phyloP scores from a whole-genome alignment of 2,329 filamentous ascomycete genomes.

The Aphanocladium album region DNA sequence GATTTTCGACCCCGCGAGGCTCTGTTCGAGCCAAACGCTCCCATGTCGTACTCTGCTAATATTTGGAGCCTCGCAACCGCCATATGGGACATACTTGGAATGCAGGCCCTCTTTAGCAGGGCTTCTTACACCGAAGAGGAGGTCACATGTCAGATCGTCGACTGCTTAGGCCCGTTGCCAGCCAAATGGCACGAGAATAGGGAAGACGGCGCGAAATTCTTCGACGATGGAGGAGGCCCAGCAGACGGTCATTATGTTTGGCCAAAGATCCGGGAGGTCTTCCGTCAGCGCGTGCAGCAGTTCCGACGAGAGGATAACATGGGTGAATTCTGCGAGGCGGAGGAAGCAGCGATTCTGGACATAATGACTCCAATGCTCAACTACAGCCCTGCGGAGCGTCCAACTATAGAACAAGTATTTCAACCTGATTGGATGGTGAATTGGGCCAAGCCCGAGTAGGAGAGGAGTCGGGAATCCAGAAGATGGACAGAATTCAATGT shows the following conservation, averaged over 20 bases:
- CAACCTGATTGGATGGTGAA: slow-evolving; percentile 15
- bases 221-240: slow-evolving; percentile 1
- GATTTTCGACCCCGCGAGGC: background rate
- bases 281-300: slow-evolving; percentile 11
- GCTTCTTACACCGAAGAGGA: background rate
- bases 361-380: slow-evolving; percentile 13
- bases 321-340: slow-evolving; percentile 3
- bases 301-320: slow-evolving; percentile 9
- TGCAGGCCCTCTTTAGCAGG: slow-evolving; percentile 5
- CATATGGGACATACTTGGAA: slow-evolving; percentile 6
- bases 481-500: too few relatives aligned
- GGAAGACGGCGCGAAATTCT: background rate
- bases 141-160: slow-evolving; percentile 5
- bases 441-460: slow-evolving; percentile 21
- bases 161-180: slow-evolving; percentile 13
- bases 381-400: slow-evolving; percentile 10
- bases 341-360: slow-evolving; percentile 12
- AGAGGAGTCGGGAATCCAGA: too few relatives aligned
- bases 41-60: slow-evolving; percentile 1
- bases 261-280: background rate
- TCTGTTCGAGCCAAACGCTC: background rate
- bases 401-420: slow-evolving; percentile 7
- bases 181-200: slow-evolving; percentile 7
- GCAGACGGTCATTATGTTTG: background rate
- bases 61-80: slow-evolving; percentile 10